Conservation (phyloP, 1,139 yeast genomes). For the Hyphopichia khmerensis region DNA sequence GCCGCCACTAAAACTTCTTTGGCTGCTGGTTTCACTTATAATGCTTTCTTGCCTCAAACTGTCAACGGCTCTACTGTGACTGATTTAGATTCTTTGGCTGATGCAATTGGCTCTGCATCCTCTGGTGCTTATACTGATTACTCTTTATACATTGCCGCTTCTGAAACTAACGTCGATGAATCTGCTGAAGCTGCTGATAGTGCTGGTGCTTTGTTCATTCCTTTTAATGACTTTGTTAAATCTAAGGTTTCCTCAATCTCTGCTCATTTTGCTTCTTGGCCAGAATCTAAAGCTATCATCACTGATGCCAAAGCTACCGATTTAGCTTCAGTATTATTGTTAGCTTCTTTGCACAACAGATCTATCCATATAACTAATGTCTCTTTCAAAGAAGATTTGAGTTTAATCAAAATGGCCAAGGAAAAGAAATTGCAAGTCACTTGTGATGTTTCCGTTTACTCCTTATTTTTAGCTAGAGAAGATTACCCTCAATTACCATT, state of each 20-base stretch:
- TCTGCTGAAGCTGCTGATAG: slow-evolving; percentile 62
- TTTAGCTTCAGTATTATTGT: slow-evolving; percentile 82
- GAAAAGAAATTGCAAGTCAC: slow-evolving; percentile 79
- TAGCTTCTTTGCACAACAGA: slow-evolving; percentile 86
- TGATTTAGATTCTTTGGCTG: slow-evolving; percentile 62
- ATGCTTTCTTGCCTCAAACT: slow-evolving; percentile 75
- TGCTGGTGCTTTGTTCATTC: slow-evolving; percentile 80
- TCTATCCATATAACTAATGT: slow-evolving; percentile 89
- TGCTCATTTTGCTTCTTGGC: slow-evolving; percentile 83
- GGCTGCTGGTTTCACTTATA: slow-evolving; percentile 87
- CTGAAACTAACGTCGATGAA: slow-evolving; percentile 62
- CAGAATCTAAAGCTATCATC: slow-evolving; percentile 76
- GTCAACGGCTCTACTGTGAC: slow-evolving; percentile 61
- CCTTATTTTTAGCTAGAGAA: slow-evolving; percentile 72
- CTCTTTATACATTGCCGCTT: slow-evolving; percentile 81
- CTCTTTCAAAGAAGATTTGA: slow-evolving; percentile 76
- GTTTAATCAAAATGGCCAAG: slow-evolving; percentile 83
- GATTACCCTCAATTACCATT: slow-evolving; percentile 69
- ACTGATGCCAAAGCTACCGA: slow-evolving; percentile 93
- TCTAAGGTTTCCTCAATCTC: slow-evolving; percentile 75
- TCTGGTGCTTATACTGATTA: slow-evolving; percentile 75
- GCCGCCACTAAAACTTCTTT: slow-evolving; percentile 68
- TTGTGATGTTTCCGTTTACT: slow-evolving; percentile 82
- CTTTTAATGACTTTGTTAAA: slow-evolving; percentile 71
- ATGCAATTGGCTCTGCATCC: slow-evolving; percentile 59